Percentiles rank a stretch among this genome's conserved stretches.
Conservation (phyloP, 106 monocot species). For the Hemerocallis citrina region DNA sequence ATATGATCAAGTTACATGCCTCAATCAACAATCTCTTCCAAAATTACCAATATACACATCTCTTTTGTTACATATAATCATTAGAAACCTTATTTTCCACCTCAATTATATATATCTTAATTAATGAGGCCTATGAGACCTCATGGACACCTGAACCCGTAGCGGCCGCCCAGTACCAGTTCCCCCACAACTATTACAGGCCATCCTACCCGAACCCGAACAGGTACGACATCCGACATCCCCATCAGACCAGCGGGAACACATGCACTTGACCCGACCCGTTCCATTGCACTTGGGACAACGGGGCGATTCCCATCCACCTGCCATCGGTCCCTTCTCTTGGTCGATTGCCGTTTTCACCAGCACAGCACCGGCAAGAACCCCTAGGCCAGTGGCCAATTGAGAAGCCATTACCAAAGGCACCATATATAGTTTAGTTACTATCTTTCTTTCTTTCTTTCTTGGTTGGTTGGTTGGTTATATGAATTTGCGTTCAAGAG, state of each 20-base stretch:
- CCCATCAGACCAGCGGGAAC: constrained; percentile 82
- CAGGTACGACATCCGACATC: constrained; percentile 85
- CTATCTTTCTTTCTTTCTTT: not conserved
- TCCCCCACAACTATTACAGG: constrained; percentile 75
- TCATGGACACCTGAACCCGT: constrained; percentile 37
- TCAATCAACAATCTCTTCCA: too few species aligned
- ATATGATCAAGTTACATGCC: too few species aligned
- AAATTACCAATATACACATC: too few species aligned
- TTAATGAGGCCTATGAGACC: constrained; percentile 9
- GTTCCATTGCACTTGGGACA: constrained; percentile 74
- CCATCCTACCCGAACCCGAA: constrained; percentile 70
- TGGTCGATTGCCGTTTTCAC: constrained; percentile 7
- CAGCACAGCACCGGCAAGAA: constrained; percentile 18
- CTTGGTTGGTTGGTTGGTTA: not conserved
- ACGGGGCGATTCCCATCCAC: constrained; percentile 16
- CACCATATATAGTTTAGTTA: not conserved
- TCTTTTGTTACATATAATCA: too few species aligned
- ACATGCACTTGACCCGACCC: constrained; percentile 64
- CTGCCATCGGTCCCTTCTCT: not conserved
- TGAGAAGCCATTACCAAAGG: constrained; percentile 9
- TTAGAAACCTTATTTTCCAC: too few species aligned
- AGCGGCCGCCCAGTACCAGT: constrained; percentile 59
- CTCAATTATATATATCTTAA: too few species aligned
- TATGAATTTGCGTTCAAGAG: not conserved
- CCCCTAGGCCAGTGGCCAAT: constrained; percentile 14